Evolutionary conservation across 768 basidiomycete genomes (phyloP), one percentile per base, ranked within the genome.

Genomic region (Tephrocybe sp.): DNA sequence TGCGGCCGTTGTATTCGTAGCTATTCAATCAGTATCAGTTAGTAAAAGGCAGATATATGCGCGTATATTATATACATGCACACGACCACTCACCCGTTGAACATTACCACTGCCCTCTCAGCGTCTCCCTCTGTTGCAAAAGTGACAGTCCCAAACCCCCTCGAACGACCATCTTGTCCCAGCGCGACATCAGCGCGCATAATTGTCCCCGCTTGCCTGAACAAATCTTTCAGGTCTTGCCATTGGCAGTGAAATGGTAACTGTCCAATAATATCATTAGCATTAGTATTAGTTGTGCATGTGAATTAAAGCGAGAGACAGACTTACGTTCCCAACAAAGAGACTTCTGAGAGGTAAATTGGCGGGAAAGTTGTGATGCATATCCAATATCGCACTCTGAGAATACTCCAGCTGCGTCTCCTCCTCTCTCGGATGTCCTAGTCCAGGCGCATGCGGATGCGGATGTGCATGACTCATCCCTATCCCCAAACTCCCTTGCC

Each of bases 191-290:
- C 93, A 9, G 96, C 96, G 19, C 96, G 83, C 32, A 93, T 72
- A 48, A 98, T 88, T 16, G 88, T 84, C 14, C 96, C 95, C 1
- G 91, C 92, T 55, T 89, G 84, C 22, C 95, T 83, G 64, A 98
- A 96, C 4, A 98, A 77, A 68, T 98, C 95, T 68, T 98, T 98
- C 39, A 99, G 78, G 64, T 98, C 96, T 68, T 98, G 96, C 96
- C 96, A 99, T 70, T 94, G 92, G 59, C 87, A 88, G 60, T 94
- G 92, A 69, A 93, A 94, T 0, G 26, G 26, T 7, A 26, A 26
- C 26, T 26, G 7, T n/a, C n/a, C n/a, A n/a, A n/a, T n/a, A n/a
- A n/a, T n/a, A n/a, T n/a, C n/a, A n/a, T n/a, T n/a, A n/a, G n/a
- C n/a, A n/a, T n/a, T n/a, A n/a, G n/a, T n/a, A n/a, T 26, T 26